Percentiles rank a stretch among this genome's conserved stretches.
Conservation (phyloP, 495 filamentous ascomycete genomes). For the Xeromyces bisporus region DNA sequence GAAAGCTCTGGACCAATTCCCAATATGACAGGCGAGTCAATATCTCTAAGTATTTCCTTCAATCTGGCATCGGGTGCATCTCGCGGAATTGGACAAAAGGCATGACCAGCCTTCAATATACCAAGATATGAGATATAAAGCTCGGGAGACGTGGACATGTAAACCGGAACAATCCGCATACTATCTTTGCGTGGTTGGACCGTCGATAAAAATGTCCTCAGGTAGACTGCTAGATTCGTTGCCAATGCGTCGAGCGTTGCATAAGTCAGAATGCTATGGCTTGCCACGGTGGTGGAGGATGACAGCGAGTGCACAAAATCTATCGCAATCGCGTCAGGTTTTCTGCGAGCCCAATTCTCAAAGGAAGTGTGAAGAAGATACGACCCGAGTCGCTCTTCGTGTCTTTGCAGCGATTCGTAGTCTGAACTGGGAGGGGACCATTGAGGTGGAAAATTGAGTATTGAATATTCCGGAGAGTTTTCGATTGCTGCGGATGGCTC, state of each 20-base stretch:
- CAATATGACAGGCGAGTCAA: constrained; percentile 38
- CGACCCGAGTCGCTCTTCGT: constrained; percentile 1
- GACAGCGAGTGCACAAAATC: constrained; percentile 12
- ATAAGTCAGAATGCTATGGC: constrained; percentile 12
- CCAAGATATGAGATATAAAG: constrained; percentile 57
- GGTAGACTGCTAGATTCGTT: constrained; percentile 8
- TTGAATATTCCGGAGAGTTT: constrained; percentile 5
- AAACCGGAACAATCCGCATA: constrained; percentile 42
- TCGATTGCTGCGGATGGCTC: neutral
- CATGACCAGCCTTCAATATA: constrained; percentile 54
- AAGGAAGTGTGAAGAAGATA: constrained; percentile 12
- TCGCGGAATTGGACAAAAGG: constrained; percentile 59
- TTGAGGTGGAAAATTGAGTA: constrained; percentile 11
- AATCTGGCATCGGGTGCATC: constrained; percentile 57
- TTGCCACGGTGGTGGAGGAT: constrained; percentile 3
- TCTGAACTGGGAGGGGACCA: constrained; percentile 8
- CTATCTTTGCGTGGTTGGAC: neutral
- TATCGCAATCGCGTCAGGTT: constrained; percentile 11
- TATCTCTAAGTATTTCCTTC: constrained; percentile 49
- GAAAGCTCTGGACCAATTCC: constrained; percentile 6
- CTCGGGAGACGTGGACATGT: constrained; percentile 48
- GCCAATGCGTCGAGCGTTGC: constrained; percentile 10
- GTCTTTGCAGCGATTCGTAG: neutral
- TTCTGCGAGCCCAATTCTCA: constrained; percentile 10
- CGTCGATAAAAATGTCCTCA: constrained; percentile 4